Conservation (phyloP, 2,329 filamentous ascomycete genomes). For the Beauveria australis region DNA sequence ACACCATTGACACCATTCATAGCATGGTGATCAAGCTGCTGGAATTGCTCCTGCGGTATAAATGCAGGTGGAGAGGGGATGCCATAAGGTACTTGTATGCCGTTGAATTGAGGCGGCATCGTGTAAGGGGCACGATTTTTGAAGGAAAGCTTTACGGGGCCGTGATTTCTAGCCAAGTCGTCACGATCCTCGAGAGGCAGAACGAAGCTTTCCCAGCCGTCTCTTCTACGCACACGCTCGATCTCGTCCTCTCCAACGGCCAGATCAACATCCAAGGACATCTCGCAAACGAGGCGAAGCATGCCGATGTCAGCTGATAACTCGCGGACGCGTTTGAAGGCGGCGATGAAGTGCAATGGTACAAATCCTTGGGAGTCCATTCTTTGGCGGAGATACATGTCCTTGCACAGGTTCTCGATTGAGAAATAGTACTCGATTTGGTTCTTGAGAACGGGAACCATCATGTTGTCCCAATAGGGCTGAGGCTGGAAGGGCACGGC, state of each 20-base stretch:
- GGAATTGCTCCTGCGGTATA: slow-evolving; percentile 21
- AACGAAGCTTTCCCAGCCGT: slow-evolving; percentile 76
- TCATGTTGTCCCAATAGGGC: slow-evolving; percentile 47
- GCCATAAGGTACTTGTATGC: slow-evolving; percentile 24
- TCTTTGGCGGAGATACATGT: slow-evolving; percentile 75
- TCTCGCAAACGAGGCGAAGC: slow-evolving; percentile 65
- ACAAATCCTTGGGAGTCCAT: slow-evolving; percentile 98
- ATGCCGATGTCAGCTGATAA: slow-evolving; percentile 55
- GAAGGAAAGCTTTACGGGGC: slow-evolving; percentile 38
- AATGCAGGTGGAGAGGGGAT: slow-evolving; percentile 22
- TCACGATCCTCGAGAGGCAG: slow-evolving; percentile 64
- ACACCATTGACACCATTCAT: slow-evolving; percentile 29
- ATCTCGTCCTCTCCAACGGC: slow-evolving; percentile 65
- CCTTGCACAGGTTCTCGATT: slow-evolving; percentile 89
- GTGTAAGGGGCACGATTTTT: slow-evolving; percentile 25
- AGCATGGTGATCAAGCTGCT: slow-evolving; percentile 26
- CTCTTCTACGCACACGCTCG: slow-evolving; percentile 66
- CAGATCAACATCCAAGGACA: slow-evolving; percentile 67
- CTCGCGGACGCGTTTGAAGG: slow-evolving; percentile 65
- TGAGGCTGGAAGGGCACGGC: slow-evolving; percentile 26
- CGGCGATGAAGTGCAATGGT: slow-evolving; percentile 65
- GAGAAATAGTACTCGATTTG: slow-evolving; percentile 93
- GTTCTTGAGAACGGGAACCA: slow-evolving; percentile 34
- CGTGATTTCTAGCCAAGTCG: slow-evolving; percentile 64
- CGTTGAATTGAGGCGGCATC: slow-evolving; percentile 23